Evolutionary conservation across 1,284 basidiomycete genomes (phyloP).

Genomic region (Wolfiporia cocos): DNA sequence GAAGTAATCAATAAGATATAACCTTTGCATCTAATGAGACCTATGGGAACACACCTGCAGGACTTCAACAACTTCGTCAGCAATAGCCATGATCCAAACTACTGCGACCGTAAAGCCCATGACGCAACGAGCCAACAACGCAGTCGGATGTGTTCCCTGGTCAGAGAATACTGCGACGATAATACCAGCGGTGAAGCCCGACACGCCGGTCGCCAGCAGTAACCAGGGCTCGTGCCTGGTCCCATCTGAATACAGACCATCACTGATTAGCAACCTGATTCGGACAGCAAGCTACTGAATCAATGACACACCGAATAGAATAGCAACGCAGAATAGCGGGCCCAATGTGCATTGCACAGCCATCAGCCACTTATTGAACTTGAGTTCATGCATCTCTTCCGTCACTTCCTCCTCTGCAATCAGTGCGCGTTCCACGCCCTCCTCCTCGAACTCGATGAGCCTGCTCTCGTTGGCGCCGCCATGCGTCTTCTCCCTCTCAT

Average conservation of each 20-base stretch:
- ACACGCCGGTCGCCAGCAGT: constrained; percentile 45
- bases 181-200: constrained; percentile 48
- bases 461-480: constrained; percentile 29
- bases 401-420: constrained; percentile 62
- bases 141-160: constrained; percentile 51
- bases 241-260: constrained; percentile 37
- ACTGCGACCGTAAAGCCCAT: constrained; percentile 87
- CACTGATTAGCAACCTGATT: constrained; percentile 4
- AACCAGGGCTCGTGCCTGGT: constrained; percentile 48
- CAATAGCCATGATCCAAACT: constrained; percentile 95
- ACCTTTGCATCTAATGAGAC: not conserved
- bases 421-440: constrained; percentile 56
- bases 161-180: constrained; percentile 60
- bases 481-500: constrained; percentile 40
- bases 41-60: constrained; percentile 54
- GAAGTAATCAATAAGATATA: constrained; percentile 7
- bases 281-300: not conserved
- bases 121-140: constrained; percentile 72
- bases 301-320: constrained; percentile 70
- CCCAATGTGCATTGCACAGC: constrained; percentile 77
- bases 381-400: constrained; percentile 55
- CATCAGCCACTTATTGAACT: constrained; percentile 79
- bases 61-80: constrained; percentile 88
- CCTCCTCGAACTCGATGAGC: constrained; percentile 64
- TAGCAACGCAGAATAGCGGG: constrained; percentile 69